phyloP scores from a whole-genome alignment of 2,329 filamentous ascomycete species.

The Colletotrichum sidae region DNA sequence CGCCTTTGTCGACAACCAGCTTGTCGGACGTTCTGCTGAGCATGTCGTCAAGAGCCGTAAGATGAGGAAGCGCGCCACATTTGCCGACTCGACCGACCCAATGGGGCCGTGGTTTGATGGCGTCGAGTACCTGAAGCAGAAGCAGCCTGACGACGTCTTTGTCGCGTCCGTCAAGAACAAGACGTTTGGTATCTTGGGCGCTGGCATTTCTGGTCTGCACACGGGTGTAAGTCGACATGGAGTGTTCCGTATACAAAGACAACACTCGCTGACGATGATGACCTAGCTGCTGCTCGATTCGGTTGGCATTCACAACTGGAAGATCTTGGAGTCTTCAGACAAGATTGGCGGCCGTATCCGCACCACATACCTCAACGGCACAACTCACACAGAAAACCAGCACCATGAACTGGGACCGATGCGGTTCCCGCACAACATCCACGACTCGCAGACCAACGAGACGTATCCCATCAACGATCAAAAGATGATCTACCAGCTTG shows the following conservation, averaged over 20 bases:
- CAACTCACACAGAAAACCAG: slow-evolving; percentile 43
- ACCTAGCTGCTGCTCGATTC: slow-evolving; percentile 52
- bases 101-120: slow-evolving; percentile 43
- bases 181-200: slow-evolving; percentile 49
- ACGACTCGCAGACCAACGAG: slow-evolving; percentile 53
- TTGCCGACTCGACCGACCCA: slow-evolving; percentile 38
- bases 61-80: slow-evolving; percentile 28
- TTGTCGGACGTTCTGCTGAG: slow-evolving; percentile 39
- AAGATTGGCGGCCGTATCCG: slow-evolving; percentile 56
- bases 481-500: slow-evolving; percentile 55
- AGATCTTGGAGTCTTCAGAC: slow-evolving; percentile 55
- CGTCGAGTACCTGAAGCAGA: slow-evolving; percentile 42
- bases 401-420: slow-evolving; percentile 56
- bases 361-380: slow-evolving; percentile 55
- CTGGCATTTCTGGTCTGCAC: slow-evolving; percentile 49
- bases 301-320: slow-evolving; percentile 57
- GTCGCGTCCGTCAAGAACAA: slow-evolving; percentile 41
- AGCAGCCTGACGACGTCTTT: slow-evolving; percentile 41
- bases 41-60: slow-evolving; percentile 30
- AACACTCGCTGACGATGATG: too few species aligned
- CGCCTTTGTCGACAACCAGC: slow-evolving; percentile 39
- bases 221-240: slow-evolving; percentile 41
- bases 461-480: slow-evolving; percentile 56
- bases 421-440: slow-evolving; percentile 55
- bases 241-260: accelerated